These are phyloP conservation scores for Candida namnaoensis DNA, from an alignment of 805 yeast species.

Conservation along the genomic window DNA sequence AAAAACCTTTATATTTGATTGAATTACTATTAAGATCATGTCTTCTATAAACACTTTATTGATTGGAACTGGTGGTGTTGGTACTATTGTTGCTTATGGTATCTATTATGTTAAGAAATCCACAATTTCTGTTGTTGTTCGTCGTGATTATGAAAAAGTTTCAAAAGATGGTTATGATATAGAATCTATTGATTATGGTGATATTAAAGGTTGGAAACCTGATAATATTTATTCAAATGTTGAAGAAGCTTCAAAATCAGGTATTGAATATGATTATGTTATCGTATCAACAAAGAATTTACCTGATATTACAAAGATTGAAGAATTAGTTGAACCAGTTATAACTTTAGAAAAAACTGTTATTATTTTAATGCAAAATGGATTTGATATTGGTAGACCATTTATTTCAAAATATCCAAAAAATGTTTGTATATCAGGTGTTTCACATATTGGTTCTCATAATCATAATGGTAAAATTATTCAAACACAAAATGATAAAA, in stretches of 20 bases:
- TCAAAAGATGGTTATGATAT: conserved; percentile 45
- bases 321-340: conserved; percentile 41
- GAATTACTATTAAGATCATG: background rate
- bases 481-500: conserved; percentile 41
- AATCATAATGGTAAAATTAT: conserved; percentile 37
- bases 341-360: conserved; percentile 34
- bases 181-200: conserved; percentile 57
- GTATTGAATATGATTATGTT: conserved; percentile 41
- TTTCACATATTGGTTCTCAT: conserved; percentile 54
- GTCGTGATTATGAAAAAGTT: conserved; percentile 56
- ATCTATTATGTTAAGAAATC: conserved; percentile 38
- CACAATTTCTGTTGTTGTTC: conserved; percentile 50
- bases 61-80: conserved; percentile 85
- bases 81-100: conserved; percentile 65
- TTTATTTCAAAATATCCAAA: conserved; percentile 38
- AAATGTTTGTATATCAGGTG: conserved; percentile 48
- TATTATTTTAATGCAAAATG: conserved; percentile 58
- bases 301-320: conserved; percentile 53
- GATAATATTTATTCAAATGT: conserved; percentile 36
- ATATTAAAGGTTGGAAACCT: conserved; percentile 46
- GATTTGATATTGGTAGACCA: conserved; percentile 55
- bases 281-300: conserved; percentile 59
- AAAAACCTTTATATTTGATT: no score
- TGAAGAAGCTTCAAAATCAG: conserved; percentile 37
- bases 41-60: conserved; percentile 37